Conservation (phyloP, 2,329 filamentous ascomycete genomes). For the Shiraia sp. region DNA sequence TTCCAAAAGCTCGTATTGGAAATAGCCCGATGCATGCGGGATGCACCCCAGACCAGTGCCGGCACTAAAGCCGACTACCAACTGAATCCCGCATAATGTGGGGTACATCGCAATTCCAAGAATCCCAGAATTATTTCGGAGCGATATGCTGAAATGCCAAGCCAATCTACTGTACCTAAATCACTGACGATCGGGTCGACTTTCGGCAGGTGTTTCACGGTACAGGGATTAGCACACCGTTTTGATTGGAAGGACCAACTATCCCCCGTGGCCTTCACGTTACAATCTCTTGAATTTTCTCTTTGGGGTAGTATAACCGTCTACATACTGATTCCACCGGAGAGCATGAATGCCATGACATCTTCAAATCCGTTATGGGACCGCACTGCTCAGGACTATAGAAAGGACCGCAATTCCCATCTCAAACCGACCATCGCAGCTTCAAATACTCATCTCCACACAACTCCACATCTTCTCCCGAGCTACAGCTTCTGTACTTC, state of each 20-base stretch:
- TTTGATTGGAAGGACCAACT: too few relatives aligned
- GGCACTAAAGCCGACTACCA: not conserved
- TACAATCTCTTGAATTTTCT: too few relatives aligned
- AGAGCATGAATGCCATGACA: too few relatives aligned
- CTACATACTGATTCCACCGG: too few relatives aligned
- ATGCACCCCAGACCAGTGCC: not conserved
- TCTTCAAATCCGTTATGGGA: too few relatives aligned
- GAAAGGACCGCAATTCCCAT: not conserved
- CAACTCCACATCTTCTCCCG: not conserved
- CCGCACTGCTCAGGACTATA: too few relatives aligned
- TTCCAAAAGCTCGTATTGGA: not conserved
- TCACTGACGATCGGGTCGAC: not conserved
- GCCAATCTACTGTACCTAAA: conserved; percentile 2
- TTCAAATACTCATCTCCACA: not conserved
- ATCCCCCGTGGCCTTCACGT: too few relatives aligned
- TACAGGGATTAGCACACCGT: not conserved
- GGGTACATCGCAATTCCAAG: not conserved
- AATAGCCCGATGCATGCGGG: conserved; percentile 4
- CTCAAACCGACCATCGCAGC: not conserved
- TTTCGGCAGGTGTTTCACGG: not conserved
- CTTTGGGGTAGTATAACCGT: too few relatives aligned
- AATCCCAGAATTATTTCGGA: not conserved
- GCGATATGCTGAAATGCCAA: not conserved
- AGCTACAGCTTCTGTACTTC: not conserved
- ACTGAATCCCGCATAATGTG: not conserved